Evolutionary conservation across 495 filamentous ascomycete species (phyloP).

Genomic region (Clohesyomyces aquaticus): DNA sequence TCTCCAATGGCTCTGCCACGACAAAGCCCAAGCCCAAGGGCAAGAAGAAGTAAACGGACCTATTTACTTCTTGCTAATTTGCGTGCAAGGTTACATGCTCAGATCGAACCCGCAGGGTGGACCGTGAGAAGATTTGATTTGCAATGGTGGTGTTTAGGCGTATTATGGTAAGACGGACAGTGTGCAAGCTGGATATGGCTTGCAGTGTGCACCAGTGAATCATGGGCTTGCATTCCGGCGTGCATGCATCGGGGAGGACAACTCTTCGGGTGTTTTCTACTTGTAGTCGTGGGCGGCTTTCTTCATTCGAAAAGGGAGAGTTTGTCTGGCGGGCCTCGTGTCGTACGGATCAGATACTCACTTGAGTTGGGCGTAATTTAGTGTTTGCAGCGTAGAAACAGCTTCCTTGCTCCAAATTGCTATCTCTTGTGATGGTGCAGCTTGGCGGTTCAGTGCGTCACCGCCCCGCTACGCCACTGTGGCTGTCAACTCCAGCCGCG

Average conservation of each 20-base stretch:
- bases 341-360: not conserved
- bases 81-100: not conserved
- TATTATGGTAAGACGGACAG: constrained; percentile 10
- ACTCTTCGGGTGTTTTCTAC: not conserved
- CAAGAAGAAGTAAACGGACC: constrained; percentile 42
- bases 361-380: not conserved
- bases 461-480: no score
- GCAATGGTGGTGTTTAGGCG: constrained; percentile 14
- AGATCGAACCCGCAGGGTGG: not conserved
- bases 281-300: not conserved
- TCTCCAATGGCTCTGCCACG: constrained; percentile 52
- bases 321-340: not conserved
- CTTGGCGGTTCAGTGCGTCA: no score
- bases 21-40: constrained; percentile 57
- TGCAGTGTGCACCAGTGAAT: not conserved
- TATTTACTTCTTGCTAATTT: constrained; percentile 1
- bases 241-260: not conserved
- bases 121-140: not conserved
- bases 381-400: not conserved
- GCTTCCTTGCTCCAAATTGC: not conserved
- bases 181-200: not conserved
- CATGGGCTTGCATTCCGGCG: not conserved
- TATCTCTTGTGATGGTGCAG: no score
- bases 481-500: no score
- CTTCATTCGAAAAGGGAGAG: not conserved